Evolutionary conservation across 1,139 yeast species (phyloP).

Genomic region (Spencermartinsiella ligniputridi): DNA sequence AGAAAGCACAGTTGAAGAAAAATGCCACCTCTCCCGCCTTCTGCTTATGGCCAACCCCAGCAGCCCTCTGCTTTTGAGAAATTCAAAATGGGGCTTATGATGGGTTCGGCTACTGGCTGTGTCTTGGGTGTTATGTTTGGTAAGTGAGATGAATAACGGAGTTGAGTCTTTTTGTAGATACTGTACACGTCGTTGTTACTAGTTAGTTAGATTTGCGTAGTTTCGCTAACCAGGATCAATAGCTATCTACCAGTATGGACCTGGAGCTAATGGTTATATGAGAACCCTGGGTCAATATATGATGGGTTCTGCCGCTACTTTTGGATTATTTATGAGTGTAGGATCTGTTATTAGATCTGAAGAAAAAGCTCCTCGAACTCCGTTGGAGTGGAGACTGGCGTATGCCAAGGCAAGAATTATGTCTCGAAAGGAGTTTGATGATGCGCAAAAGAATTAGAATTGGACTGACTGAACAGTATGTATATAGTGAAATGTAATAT

Average conservation of each 20-base stretch:
- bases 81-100: constrained; percentile 95
- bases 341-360: constrained; percentile 83
- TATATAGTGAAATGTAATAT: no score
- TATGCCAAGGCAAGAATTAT: constrained; percentile 22
- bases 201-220: no score
- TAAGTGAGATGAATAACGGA: constrained; percentile 10
- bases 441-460: neutral
- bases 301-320: constrained; percentile 94
- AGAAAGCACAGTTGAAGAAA: constrained; percentile 8
- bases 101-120: constrained; percentile 96
- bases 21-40: constrained; percentile 84
- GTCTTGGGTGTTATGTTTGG: constrained; percentile 95
- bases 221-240: constrained; percentile 49
- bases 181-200: no score
- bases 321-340: constrained; percentile 92
- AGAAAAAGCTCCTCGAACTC: constrained; percentile 23
- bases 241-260: constrained; percentile 86
- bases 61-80: constrained; percentile 91
- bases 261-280: constrained; percentile 98
- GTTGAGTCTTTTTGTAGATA: neutral
- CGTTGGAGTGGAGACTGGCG: constrained; percentile 31
- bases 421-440: constrained; percentile 3
- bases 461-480: no score
- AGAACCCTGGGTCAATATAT: constrained; percentile 95
- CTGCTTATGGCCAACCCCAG: constrained; percentile 53